Evolutionary conservation across 495 filamentous ascomycete genomes (phyloP).

Genomic region (Pyrenopolyporus hunteri): DNA sequence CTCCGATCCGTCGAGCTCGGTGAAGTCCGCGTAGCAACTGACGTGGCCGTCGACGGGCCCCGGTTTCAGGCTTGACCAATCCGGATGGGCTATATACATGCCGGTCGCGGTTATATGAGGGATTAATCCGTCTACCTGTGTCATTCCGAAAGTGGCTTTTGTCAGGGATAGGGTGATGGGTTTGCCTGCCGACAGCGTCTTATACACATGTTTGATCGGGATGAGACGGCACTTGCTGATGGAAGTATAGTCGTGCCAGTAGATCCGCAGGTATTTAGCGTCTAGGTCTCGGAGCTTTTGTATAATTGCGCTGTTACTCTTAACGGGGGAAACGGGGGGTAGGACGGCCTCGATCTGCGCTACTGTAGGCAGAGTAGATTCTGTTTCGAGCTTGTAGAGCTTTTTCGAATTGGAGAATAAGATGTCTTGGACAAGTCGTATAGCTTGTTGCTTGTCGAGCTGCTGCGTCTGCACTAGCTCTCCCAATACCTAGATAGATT

Average conservation of each 20-base stretch:
- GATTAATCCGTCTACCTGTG: conserved; percentile 62
- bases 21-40: conserved; percentile 67
- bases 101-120: conserved; percentile 56
- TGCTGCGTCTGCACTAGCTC: conserved; percentile 67
- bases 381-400: conserved; percentile 61
- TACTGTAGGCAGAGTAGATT: conserved; percentile 6
- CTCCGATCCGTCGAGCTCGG: conserved; percentile 52
- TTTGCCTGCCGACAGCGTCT: conserved; percentile 59
- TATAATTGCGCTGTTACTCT: conserved; percentile 39
- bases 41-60: conserved; percentile 61
- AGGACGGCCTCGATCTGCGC: conserved; percentile 9
- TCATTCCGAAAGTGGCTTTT: conserved; percentile 59
- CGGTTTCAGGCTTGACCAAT: conserved; percentile 63
- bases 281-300: conserved; percentile 10
- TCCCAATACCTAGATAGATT: conserved; percentile 58
- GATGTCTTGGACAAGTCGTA: conserved; percentile 62
- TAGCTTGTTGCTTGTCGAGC: conserved; percentile 61
- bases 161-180: conserved; percentile 60
- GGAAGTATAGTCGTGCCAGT: conserved; percentile 82
- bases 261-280: conserved; percentile 68
- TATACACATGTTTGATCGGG: conserved; percentile 68
- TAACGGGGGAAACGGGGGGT: conserved; percentile 48
- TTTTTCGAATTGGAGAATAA: conserved; percentile 74
- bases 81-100: conserved; percentile 65
- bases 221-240: conserved; percentile 71